Evolutionary conservation across 2,329 filamentous ascomycete genomes (phyloP).

Genomic region (Proliferodiscus dingleyae): DNA sequence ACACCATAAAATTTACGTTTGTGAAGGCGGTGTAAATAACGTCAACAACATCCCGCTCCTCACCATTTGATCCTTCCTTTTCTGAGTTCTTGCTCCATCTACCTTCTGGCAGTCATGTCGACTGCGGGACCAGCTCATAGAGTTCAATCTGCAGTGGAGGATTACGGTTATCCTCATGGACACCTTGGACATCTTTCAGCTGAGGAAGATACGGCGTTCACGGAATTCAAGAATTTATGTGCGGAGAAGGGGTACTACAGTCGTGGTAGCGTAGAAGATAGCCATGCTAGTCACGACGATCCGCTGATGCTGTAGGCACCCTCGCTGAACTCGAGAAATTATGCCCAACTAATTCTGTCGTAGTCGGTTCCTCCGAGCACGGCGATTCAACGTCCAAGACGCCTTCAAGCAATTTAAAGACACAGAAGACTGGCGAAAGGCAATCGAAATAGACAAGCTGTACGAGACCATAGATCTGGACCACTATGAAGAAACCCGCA

Average conservation of each 20-base stretch:
- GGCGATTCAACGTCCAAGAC: constrained; percentile 72
- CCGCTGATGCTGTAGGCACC: constrained; percentile 61
- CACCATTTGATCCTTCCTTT: background rate
- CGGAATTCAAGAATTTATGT: constrained; percentile 66
- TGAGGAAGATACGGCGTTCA: constrained; percentile 62
- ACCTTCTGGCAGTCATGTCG: constrained; percentile 17
- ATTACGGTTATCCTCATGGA: constrained; percentile 63
- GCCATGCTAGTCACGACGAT: constrained; percentile 61
- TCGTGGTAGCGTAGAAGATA: constrained; percentile 35
- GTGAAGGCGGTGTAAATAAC: constrained; percentile 2
- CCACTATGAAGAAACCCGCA: constrained; percentile 74
- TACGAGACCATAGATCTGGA: constrained; percentile 84
- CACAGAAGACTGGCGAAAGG: constrained; percentile 80
- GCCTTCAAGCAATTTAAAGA: constrained; percentile 81
- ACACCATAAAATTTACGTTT: background rate
- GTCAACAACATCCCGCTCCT: background rate
- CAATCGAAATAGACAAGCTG: constrained; percentile 71
- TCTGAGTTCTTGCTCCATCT: background rate
- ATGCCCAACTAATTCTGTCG: background rate
- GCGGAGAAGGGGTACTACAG: constrained; percentile 61
- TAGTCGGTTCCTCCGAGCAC: constrained; percentile 80
- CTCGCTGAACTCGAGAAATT: background rate
- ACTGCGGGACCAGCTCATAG: constrained; percentile 28
- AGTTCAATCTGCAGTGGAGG: constrained; percentile 32
- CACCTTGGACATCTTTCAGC: constrained; percentile 73